Base-by-base conservation (phyloP, 148 eudicot genomes). In the Rhododendron griersonianum region DNA sequence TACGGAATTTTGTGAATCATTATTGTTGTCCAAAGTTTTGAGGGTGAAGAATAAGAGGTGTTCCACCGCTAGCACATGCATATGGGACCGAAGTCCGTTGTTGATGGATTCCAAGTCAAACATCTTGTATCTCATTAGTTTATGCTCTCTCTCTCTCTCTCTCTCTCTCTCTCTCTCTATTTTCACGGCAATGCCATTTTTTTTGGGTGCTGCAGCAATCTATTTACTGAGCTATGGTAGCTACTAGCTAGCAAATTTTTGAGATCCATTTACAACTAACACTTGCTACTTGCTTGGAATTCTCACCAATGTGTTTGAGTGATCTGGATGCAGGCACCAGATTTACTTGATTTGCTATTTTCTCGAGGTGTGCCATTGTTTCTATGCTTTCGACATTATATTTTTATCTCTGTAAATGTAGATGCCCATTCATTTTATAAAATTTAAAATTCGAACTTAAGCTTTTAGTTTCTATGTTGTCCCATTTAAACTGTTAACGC, bases 311-410 rank as follows among this genome's bases (percentile, higher is more conserved):
- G 45, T n/a, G 51, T 75, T 81, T 81, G 63, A 61, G 86, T 87
- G 86, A 85, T 90, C 76, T 88, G 76, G 44, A 6, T 91, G 93
- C 98, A 95, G 99, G 98, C 99, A 85, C 99, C 98, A 74, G 98
- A 95, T 67, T 86, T 95, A 85, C 91, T 93, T 83, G 94, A 93
- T 78, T 59, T 90, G 86, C 92, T 97, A 57, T 97, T 97, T 92
- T 91, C 85, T 86, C 88, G 80, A 85, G 99, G 99, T 95, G 80
- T 65, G 86, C 30, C 28, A 7, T 84, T 74, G 80, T 73, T 16
- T 28, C 35, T 69, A 59, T 63, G 90, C 86, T 75, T 47, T 77
- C 51, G 83, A 37, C 57, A 73, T 37, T 76, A 2, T 23, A 67
- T 67, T 78, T 78, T 63, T 65, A 33, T 53, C 39, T 33, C 69